Percentiles rank a stretch among this genome's conserved stretches.
These are phyloP conservation scores for Fusarium mundagurra DNA, from an alignment of 2,329 filamentous ascomycete genomes.

Conservation along the genomic window DNA sequence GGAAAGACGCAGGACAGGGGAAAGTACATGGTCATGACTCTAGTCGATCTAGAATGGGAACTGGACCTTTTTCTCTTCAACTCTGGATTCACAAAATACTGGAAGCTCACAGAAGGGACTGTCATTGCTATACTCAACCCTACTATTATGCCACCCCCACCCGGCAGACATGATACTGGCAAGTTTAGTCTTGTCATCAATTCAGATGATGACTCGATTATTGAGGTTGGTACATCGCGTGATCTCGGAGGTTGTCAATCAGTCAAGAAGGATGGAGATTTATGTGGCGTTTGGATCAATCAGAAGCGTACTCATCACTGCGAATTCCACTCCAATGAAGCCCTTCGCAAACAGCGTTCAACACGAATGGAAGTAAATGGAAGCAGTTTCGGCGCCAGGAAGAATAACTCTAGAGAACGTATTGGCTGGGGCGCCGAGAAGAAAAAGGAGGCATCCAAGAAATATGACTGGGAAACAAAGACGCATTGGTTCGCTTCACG, in stretches of 20 bases:
- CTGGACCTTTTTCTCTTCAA: constrained; percentile 93
- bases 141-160: constrained; percentile 85
- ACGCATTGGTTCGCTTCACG: constrained; percentile 64
- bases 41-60: constrained; percentile 91
- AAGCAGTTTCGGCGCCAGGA: constrained; percentile 60
- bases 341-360: constrained; percentile 73
- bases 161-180: constrained; percentile 78
- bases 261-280: constrained; percentile 82
- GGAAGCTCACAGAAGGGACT: constrained; percentile 92
- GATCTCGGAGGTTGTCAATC: constrained; percentile 91
- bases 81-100: constrained; percentile 89
- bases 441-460: constrained; percentile 27
- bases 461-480: constrained; percentile 68
- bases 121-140: constrained; percentile 93
- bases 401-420: constrained; percentile 45
- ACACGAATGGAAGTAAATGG: constrained; percentile 82
- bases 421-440: constrained; percentile 23
- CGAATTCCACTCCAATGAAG: constrained; percentile 89
- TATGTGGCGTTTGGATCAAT: constrained; percentile 88
- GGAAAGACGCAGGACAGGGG: constrained; percentile 67
- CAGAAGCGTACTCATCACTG: constrained; percentile 88
- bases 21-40: constrained; percentile 92
- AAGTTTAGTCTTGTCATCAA: constrained; percentile 87
- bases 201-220: constrained; percentile 85
- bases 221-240: constrained; percentile 86